Evolutionary conservation across 75 land plant species (phyloP), one percentile per base, ranked within the genome.

Genomic region (Gnetum montanum): DNA sequence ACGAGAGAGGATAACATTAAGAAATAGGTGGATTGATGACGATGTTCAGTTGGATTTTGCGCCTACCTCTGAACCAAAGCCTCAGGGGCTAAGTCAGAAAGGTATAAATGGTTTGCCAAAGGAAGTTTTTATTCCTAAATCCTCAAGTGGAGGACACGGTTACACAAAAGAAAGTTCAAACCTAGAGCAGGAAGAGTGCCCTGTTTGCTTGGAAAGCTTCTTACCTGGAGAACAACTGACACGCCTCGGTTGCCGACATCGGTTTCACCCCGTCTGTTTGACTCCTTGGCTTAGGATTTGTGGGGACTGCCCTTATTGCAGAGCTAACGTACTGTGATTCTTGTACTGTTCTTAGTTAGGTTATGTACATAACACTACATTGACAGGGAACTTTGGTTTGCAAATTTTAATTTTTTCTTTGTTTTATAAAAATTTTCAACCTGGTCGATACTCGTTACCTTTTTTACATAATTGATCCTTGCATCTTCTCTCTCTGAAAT

Each of bases 291-390:
- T 77, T 36, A 43, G 70, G 25, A 67, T 45, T 20, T 75, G 80
- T 60, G 93, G 77, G 8, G 80, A 84, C 43, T 88, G 93, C 51
- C 93, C 88, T 1, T 88, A 78, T 51, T 88, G 43, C 7, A 15
- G 43, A 18, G 43, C 43, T 41, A 41, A 41, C 18, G 43, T 41
- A 18, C 43, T 41, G n/a, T n/a, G n/a, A n/a, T n/a, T n/a, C n/a
- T n/a, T n/a, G n/a, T n/a, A n/a, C n/a, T n/a, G n/a, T n/a, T n/a
- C n/a, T n/a, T n/a, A n/a, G n/a, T n/a, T n/a, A n/a, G n/a, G n/a
- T n/a, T n/a, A n/a, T n/a, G n/a, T n/a, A n/a, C n/a, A n/a, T n/a
- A n/a, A n/a, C n/a, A n/a, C n/a, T n/a, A n/a, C n/a, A n/a, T n/a
- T n/a, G n/a, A n/a, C n/a, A n/a, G n/a, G n/a, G n/a, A n/a, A n/a